A percentile compares a stretch with the other conserved stretches of the same genome.
Conservation (phyloP, 2,329 filamentous ascomycete genomes). For the Ascochyta pisi region DNA sequence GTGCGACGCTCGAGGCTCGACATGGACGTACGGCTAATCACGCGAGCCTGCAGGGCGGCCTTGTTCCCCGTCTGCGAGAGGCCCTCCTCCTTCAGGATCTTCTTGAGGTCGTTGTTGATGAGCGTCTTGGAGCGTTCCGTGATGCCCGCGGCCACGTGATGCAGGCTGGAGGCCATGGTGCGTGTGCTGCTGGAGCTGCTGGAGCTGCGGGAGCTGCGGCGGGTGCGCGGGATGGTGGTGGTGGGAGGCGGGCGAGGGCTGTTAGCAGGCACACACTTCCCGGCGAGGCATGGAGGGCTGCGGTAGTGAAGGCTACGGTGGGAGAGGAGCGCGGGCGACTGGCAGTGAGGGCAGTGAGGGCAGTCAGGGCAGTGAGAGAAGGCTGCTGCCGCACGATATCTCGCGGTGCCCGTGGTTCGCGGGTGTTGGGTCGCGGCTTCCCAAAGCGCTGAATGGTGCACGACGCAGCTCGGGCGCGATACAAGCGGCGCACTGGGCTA, state of each 20-base stretch:
- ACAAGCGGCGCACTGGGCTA: not conserved
- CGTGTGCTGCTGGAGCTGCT: slow-evolving; percentile 10
- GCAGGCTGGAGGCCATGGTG: slow-evolving; percentile 49
- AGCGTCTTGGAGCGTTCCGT: slow-evolving; percentile 60
- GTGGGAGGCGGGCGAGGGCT: slow-evolving; percentile 7
- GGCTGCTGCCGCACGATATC: slow-evolving; percentile 19
- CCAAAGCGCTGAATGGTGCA: slow-evolving; percentile 8
- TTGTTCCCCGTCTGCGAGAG: slow-evolving; percentile 80
- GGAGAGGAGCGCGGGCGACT: slow-evolving; percentile 8
- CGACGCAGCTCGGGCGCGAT: not conserved
- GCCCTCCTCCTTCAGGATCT: slow-evolving; percentile 76
- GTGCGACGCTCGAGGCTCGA: slow-evolving; percentile 10
- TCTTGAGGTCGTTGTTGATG: slow-evolving; percentile 73
- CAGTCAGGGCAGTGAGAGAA: slow-evolving; percentile 1
- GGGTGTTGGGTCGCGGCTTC: slow-evolving; percentile 29
- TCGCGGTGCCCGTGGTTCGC: slow-evolving; percentile 17
- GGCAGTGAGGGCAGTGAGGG: not conserved
- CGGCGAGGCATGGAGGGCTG: slow-evolving; percentile 17
- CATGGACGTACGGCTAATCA: slow-evolving; percentile 73
- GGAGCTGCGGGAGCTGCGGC: not conserved
- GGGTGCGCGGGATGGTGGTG: slow-evolving; percentile 8
- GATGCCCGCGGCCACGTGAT: slow-evolving; percentile 49
- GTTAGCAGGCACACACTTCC: slow-evolving; percentile 20
- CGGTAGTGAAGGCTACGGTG: not conserved
- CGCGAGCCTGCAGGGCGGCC: slow-evolving; percentile 77